Base-by-base conservation (phyloP, 2,329 filamentous ascomycete species). In the Grosmannia serpens region DNA sequence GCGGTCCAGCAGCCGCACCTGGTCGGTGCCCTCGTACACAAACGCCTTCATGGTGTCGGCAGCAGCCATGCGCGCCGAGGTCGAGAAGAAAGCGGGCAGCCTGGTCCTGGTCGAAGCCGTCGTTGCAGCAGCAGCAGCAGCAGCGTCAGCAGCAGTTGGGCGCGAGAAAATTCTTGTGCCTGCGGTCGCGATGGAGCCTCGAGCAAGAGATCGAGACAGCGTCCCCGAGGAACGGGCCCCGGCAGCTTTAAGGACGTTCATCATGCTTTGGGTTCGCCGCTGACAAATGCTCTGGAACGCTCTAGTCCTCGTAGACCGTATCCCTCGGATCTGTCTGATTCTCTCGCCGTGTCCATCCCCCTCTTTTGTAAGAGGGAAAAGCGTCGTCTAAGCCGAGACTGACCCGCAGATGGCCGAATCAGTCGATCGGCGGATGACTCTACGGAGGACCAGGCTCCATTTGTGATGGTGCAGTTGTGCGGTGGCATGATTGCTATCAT, bases 41-140 rank as follows among this genome's bases (percentile, higher is more conserved):
- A 79, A 71, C 6, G 75, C 76, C 62, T 76, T 76, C 76, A 78
- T 79, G 11, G 65, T 68, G 35, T 47, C 78, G 11, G 64, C 67
- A 38, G 52, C n/a, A n/a, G 46, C 29, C 46, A 35, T 49, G 44
- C 27, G 26, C 5, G 35, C 20, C 6, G 44, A 35, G 15, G 54
- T 50, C 11, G 54, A 35, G 22, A 22, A 38, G 6, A 46, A 22
- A n/a, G 41, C 41, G 3, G 27, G 38, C 13, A n/a, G 9, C n/a
- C 33, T 53, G 31, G 13, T 38, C 11, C 20, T 33, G 29, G 27
- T 15, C n/a, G 41, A 22, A 11, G 9, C 7, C 22, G 15, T 2
- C 11, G 53, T 11, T 44, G 29, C 17, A 54, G 7, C 7, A 38
- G 38, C n/a, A 24, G 22, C 3, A 13, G 22, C 20, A 46, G n/a